Evolutionary conservation across 1,284 basidiomycete genomes (phyloP).

Genomic region (Earliella scabrosa): DNA sequence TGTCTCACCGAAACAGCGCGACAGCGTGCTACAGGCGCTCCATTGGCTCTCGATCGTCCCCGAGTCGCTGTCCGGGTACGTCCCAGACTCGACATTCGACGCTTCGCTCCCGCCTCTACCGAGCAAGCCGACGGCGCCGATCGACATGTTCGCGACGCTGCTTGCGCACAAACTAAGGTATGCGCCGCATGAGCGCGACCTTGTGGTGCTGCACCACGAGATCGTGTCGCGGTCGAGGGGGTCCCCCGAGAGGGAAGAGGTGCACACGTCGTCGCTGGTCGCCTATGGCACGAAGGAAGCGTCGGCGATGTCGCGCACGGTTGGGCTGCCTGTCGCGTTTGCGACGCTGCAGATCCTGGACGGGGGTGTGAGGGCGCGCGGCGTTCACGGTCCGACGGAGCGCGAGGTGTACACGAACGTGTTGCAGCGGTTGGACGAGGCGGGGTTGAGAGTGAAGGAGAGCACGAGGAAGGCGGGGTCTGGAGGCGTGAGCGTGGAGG

Average conservation of each 20-base stretch:
- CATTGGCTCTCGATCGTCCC: slow-evolving; percentile 59
- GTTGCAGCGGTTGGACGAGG: slow-evolving; percentile 60
- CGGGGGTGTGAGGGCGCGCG: slow-evolving; percentile 61
- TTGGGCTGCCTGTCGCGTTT: slow-evolving; percentile 54
- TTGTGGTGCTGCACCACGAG: slow-evolving; percentile 89
- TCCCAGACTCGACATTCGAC: slow-evolving; percentile 9
- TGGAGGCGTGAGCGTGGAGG: slow-evolving; percentile 16
- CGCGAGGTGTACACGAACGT: slow-evolving; percentile 64
- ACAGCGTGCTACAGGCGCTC: slow-evolving; percentile 55
- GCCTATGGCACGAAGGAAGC: slow-evolving; percentile 69
- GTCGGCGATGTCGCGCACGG: slow-evolving; percentile 89
- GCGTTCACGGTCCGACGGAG: slow-evolving; percentile 72
- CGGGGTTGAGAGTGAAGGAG: slow-evolving; percentile 75
- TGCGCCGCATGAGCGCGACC: slow-evolving; percentile 75
- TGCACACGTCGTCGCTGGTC: slow-evolving; percentile 79
- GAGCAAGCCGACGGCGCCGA: slow-evolving; percentile 52
- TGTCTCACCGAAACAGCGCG: slow-evolving; percentile 39
- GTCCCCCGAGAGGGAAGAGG: slow-evolving; percentile 44
- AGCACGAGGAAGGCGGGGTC: slow-evolving; percentile 27
- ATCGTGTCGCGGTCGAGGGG: slow-evolving; percentile 52
- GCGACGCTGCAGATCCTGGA: slow-evolving; percentile 44
- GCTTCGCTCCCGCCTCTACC: slow-evolving; percentile 49
- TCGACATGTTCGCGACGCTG: slow-evolving; percentile 81
- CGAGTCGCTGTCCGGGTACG: slow-evolving; percentile 13
- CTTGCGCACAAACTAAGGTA: slow-evolving; percentile 82